A percentile compares a stretch with the other conserved stretches of the same genome.
Conservation (phyloP, 495 filamentous ascomycete species). For the Glutinoglossum americanum region DNA sequence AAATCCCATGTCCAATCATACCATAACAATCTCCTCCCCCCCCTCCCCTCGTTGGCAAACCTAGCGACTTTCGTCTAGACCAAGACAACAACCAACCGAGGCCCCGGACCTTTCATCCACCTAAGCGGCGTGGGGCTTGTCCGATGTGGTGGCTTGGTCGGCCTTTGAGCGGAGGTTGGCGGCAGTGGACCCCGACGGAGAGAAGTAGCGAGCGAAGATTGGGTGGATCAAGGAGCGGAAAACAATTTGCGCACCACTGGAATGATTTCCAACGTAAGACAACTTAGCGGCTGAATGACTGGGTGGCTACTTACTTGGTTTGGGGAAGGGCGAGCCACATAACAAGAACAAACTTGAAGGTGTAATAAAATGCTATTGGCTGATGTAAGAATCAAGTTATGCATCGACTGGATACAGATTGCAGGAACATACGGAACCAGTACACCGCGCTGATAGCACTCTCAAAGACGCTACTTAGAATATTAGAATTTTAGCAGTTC, state of each 20-base stretch:
- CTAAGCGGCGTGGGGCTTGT: slow-evolving; percentile 3
- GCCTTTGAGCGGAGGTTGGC: slow-evolving; percentile 80
- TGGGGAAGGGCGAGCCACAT: slow-evolving; percentile 94
- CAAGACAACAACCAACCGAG: not conserved
- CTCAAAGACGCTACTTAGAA: slow-evolving; percentile 46
- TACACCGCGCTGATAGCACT: slow-evolving; percentile 84
- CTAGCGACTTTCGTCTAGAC: not conserved
- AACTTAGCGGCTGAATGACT: slow-evolving; percentile 11
- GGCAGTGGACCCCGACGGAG: slow-evolving; percentile 47
- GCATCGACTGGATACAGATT: not conserved
- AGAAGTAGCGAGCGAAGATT: slow-evolving; percentile 78
- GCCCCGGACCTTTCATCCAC: not conserved
- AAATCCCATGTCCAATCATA: not conserved
- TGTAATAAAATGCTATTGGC: slow-evolving; percentile 77
- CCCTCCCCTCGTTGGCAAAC: not conserved
- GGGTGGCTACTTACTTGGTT: slow-evolving; percentile 45
- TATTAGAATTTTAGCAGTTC: slow-evolving; percentile 3
- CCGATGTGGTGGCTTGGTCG: slow-evolving; percentile 22
- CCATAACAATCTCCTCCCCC: not conserved
- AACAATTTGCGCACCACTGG: slow-evolving; percentile 80
- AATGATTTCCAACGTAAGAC: not conserved
- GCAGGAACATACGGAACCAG: slow-evolving; percentile 58
- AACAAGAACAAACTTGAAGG: slow-evolving; percentile 94
- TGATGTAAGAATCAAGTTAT: not conserved
- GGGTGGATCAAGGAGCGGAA: slow-evolving; percentile 93